Base-by-base conservation (phyloP, 768 basidiomycete genomes). In the Crassisporium funariophilum region DNA sequence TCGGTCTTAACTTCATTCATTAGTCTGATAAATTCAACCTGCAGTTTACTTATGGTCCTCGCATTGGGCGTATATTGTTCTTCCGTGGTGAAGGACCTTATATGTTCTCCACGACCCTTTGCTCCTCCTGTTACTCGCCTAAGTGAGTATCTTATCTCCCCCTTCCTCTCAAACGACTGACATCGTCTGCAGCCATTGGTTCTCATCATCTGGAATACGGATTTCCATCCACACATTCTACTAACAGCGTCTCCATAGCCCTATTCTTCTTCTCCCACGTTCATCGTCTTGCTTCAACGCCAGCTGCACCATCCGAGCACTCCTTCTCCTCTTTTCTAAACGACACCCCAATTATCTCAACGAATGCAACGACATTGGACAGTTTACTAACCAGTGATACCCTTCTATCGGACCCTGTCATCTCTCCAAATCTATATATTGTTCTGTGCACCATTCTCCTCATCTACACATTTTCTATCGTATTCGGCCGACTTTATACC, bases 221-320 rank as follows among this genome's bases (percentile, higher is more conserved):
- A 17, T 95, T 98, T 60, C 95, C 94, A 0, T 95, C 93, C 0
- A 97, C 95, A 0, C 95, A 99, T 59, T 89, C 91, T 2, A 91
- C 94, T 6, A 95, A 97, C 64, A 81, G 84, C 44, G 78, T 93
- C 41, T 95, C 91, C 20, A 88, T 97, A 58, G 92, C 92, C 0
- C 77, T 98, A 3, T 91, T 90, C 67, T 74, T 91, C 50, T 85
- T 78, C 52, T 67, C 79, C 3, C 73, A 82, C 35, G 60, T 84
- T 41, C 77, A 83, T 60, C 67, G 68, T n/a, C 74, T 83, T 31
- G 74, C 79, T 17, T 70, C 68, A 21, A 61, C 57, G 7, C 44
- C 62, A 15, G 17, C 53, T 8, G 40, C 55, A 9, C 38, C 49
- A 34, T 35, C 55, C 44, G n/a, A 41, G 50, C 27, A 23, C 50